Base-by-base conservation (phyloP, 805 yeast genomes). In the Wickerhamomyces chaumierensis region DNA sequence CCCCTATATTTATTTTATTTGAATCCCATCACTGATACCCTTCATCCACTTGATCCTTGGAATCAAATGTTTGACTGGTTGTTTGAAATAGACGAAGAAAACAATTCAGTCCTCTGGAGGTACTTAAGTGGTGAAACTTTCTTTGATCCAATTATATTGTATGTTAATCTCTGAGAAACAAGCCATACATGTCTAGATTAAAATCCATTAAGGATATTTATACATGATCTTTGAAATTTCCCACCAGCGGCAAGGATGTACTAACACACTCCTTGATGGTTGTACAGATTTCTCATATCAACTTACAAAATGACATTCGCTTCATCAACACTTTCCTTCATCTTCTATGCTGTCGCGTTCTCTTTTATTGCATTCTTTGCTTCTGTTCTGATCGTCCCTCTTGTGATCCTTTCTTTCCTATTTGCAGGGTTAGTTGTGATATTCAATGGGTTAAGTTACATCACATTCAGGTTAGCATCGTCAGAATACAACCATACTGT, bases 381-480 rank as follows among this genome's bases (percentile, higher is more conserved):
- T 2, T 36, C 49, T 9, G 31, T 49, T 19, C 42, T 46, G 39
- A 49, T 53, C 31, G 29, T 48, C 13, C 58, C 58, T 2, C 18
- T 51, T 29, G 21, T 53, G 33, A 9, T 39, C 4, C 14, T 49
- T 1, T 53, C 58, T 1, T 44, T 49, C 38, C 32, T 51, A 36
- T 51, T 49, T 33, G 47, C 55, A n/a, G 55, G 51, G 1, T 36
- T 49, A 28, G 58, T 53, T 7, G 37, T 53, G 9, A 7, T 53
- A 16, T 51, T 53, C 39, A 47, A 47, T 23, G 49, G 50, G 12
- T 35, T 52, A 28, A 53, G 57, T 35, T 51, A 52, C 29, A 21
- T 46, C 9, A 38, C 50, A 5, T 53, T 48, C 42, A 51, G 41
- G 29, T 11, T 45, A 5, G 58, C 58, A 3, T 44, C 53, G 2